A percentile compares a stretch with the other conserved stretches of the same genome.
These are phyloP conservation scores for Sugiyamaella novakii DNA, from an alignment of 1,139 yeast genomes.

Conservation along the genomic window DNA sequence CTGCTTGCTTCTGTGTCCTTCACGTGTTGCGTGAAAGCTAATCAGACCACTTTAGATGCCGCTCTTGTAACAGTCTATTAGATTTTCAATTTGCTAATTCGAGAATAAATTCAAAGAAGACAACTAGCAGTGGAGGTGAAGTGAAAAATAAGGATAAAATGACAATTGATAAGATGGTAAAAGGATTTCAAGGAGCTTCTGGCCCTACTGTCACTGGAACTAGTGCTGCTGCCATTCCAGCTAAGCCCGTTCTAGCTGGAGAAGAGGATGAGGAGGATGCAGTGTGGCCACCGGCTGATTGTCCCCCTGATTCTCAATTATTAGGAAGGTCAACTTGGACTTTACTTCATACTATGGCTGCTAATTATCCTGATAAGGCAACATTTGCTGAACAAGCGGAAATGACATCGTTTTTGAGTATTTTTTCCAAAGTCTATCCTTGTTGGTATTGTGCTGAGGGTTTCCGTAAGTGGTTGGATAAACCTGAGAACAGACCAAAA, in stretches of 20 bases:
- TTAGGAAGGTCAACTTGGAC: slow-evolving; percentile 94
- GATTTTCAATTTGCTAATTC: slow-evolving; percentile 67
- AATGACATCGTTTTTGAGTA: slow-evolving; percentile 64
- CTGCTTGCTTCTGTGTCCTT: not conserved
- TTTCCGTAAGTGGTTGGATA: slow-evolving; percentile 63
- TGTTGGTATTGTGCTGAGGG: slow-evolving; percentile 95
- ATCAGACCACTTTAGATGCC: slow-evolving; percentile 53
- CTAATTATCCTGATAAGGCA: slow-evolving; percentile 79
- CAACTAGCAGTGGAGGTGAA: not conserved
- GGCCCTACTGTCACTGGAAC: slow-evolving; percentile 24
- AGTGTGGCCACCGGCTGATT: slow-evolving; percentile 47
- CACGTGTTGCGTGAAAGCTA: slow-evolving; percentile 9
- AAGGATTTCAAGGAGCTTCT: slow-evolving; percentile 19
- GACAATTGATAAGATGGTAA: slow-evolving; percentile 1
- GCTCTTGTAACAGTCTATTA: slow-evolving; percentile 74
- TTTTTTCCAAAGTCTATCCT: slow-evolving; percentile 85
- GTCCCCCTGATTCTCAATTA: slow-evolving; percentile 85
- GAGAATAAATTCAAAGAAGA: slow-evolving; percentile 22
- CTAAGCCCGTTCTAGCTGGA: slow-evolving; percentile 23
- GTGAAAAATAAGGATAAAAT: not conserved
- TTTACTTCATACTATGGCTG: slow-evolving; percentile 85
- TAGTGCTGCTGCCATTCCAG: slow-evolving; percentile 29
- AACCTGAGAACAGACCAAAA: slow-evolving; percentile 58
- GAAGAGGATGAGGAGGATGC: not conserved
- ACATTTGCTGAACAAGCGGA: slow-evolving; percentile 63